Percentiles rank a stretch among this genome's conserved stretches.
These are phyloP conservation scores for Ustilaginoidea virens DNA, from an alignment of 2,329 filamentous ascomycete species.

Conservation along the genomic window DNA sequence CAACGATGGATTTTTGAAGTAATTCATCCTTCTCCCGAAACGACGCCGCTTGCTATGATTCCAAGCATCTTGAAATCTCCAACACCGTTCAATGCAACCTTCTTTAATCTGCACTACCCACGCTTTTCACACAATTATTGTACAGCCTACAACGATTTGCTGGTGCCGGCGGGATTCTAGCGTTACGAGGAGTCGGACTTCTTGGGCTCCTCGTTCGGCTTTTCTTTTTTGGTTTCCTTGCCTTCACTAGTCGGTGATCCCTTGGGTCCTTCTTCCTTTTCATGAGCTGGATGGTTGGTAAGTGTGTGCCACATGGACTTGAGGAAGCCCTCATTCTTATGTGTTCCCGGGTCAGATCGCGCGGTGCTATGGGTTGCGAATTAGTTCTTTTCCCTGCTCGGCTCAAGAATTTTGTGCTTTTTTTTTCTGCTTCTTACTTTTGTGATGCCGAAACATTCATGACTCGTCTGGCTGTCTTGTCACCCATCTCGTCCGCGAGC, in stretches of 20 bases:
- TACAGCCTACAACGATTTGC: slow-evolving; percentile 8
- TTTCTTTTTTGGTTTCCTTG: slow-evolving; percentile 8
- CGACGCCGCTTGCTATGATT: slow-evolving; percentile 5
- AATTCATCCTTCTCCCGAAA: slow-evolving; percentile 10
- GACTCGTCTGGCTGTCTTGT: slow-evolving; percentile 78
- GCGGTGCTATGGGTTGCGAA: slow-evolving; percentile 4
- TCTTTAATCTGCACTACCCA: slow-evolving; percentile 7
- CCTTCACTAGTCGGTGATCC: too few species aligned
- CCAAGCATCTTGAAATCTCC: slow-evolving; percentile 16
- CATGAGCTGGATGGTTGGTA: slow-evolving; percentile 55
- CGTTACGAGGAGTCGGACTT: slow-evolving; percentile 19
- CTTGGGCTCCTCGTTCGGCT: slow-evolving; percentile 15
- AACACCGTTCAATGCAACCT: slow-evolving; percentile 23
- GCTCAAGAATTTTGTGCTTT: too few species aligned
- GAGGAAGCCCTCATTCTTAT: slow-evolving; percentile 78
- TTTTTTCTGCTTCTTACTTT: slow-evolving; percentile 4
- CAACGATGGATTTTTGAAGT: too few species aligned
- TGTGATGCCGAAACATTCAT: slow-evolving; percentile 53
- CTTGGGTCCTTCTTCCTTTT: slow-evolving; percentile 21
- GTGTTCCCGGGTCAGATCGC: slow-evolving; percentile 26
- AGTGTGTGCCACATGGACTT: slow-evolving; percentile 89
- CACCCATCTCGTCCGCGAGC: slow-evolving; percentile 89
- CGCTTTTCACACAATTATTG: slow-evolving; percentile 6
- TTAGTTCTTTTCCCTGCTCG: too few species aligned
- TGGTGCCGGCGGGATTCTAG: slow-evolving; percentile 11